Evolutionary conservation across 176 grass and related monocot species (phyloP).

Genomic region (Otatea glauca): DNA sequence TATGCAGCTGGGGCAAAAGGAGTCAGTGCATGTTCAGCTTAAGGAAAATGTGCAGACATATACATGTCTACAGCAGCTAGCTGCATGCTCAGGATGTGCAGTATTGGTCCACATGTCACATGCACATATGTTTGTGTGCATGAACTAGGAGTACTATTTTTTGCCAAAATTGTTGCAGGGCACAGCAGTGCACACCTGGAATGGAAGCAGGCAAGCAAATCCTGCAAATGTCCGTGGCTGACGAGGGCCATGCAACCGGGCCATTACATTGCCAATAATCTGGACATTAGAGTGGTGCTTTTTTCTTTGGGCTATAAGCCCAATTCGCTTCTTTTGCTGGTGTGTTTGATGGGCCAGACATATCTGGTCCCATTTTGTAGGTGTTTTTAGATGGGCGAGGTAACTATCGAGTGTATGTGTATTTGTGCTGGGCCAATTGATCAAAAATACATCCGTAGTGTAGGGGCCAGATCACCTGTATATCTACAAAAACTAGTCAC

Average conservation of each 20-base stretch:
- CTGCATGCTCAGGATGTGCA: not conserved
- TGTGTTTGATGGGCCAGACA: not conserved
- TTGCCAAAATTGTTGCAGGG: not conserved
- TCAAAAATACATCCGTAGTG: not conserved
- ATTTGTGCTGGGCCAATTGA: not conserved
- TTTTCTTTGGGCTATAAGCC: not conserved
- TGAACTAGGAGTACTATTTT: too few relatives aligned
- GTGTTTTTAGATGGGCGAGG: not conserved
- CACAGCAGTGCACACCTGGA: not conserved
- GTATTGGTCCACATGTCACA: not conserved
- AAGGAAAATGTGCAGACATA: not conserved
- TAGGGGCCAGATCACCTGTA: too few relatives aligned
- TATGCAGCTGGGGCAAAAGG: not conserved
- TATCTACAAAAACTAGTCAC: too few relatives aligned
- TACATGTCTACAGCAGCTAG: not conserved
- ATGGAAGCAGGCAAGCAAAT: not conserved
- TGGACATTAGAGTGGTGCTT: not conserved
- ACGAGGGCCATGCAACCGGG: not conserved
- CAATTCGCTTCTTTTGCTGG: not conserved
- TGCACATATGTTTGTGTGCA: not conserved
- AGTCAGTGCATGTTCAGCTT: not conserved
- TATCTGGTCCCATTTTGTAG: not conserved
- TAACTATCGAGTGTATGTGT: too few relatives aligned
- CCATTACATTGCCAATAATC: too few relatives aligned
- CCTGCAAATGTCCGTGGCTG: not conserved